Evolutionary conservation across 345 rosid species (phyloP).

Genomic region (Acer yangbiense): DNA sequence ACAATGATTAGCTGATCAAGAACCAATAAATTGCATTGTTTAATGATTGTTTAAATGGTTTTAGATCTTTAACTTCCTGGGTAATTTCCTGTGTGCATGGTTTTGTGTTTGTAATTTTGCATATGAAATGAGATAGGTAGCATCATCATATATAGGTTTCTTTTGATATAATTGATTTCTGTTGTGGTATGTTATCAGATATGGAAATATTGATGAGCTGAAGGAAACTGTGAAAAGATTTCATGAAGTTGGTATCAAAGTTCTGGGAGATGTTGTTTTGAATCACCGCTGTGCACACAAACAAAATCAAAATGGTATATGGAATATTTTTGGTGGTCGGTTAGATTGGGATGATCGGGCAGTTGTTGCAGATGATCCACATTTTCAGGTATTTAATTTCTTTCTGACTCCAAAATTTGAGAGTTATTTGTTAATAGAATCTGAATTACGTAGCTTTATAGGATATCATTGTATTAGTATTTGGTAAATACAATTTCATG

Average conservation of each 20-base stretch:
- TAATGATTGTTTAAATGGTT: neutral
- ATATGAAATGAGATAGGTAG: neutral
- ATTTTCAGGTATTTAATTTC: conserved; percentile 71
- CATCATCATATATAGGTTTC: conserved; percentile 3
- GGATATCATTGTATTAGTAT: neutral
- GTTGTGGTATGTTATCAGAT: conserved; percentile 41
- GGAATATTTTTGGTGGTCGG: conserved; percentile 95
- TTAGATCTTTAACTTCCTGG: neutral
- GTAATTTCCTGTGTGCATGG: neutral
- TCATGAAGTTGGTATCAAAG: conserved; percentile 75
- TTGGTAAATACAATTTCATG: neutral
- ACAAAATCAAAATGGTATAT: conserved; percentile 82
- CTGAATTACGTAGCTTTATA: conserved; percentile 14
- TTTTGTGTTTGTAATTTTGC: neutral
- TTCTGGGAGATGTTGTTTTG: conserved; percentile 91
- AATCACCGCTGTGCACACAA: conserved; percentile 95
- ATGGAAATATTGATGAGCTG: conserved; percentile 83
- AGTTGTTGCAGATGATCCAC: conserved; percentile 93
- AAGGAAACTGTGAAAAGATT: conserved; percentile 68
- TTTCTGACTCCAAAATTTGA: conserved; percentile 9
- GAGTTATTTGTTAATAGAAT: neutral
- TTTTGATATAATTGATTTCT: conserved; percentile 15
- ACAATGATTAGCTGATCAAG: neutral
- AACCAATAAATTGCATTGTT: neutral
- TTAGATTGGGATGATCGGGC: conserved; percentile 96